These are phyloP conservation scores for Ilyonectria sp. DNA, from an alignment of 2,329 filamentous ascomycete genomes.

Conservation along the genomic window DNA sequence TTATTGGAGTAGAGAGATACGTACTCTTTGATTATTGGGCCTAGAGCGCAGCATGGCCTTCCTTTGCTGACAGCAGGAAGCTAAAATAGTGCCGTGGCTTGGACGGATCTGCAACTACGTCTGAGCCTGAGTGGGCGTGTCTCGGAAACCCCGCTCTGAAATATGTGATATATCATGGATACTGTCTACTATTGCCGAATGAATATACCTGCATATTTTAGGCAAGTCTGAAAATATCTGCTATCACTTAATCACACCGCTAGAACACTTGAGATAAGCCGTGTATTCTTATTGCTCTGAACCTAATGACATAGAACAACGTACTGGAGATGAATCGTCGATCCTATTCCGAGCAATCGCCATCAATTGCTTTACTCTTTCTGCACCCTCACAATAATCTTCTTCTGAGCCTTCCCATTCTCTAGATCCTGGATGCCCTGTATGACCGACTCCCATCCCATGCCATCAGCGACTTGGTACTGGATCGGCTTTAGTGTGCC, in stretches of 20 bases:
- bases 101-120: neutral
- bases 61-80: neutral
- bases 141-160: neutral
- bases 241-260: no score
- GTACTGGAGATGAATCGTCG: neutral
- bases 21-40: neutral
- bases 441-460: slow-evolving; percentile 47
- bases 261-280: no score
- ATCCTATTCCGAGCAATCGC: neutral
- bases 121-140: neutral
- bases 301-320: no score
- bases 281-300: no score
- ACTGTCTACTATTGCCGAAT: no score
- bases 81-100: neutral
- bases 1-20: neutral
- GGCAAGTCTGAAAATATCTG: no score
- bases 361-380: slow-evolving; percentile 15
- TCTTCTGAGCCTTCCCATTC: slow-evolving; percentile 44
- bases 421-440: slow-evolving; percentile 40
- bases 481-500: slow-evolving; percentile 46
- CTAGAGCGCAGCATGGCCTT: neutral
- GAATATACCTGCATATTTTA: no score
- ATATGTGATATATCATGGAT: neutral
- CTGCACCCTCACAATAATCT: slow-evolving; percentile 44
- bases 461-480: slow-evolving; percentile 38